Evolutionary conservation across 164 flowering plant genomes (phyloP).

Genomic region (Vitis rotundifolia): DNA sequence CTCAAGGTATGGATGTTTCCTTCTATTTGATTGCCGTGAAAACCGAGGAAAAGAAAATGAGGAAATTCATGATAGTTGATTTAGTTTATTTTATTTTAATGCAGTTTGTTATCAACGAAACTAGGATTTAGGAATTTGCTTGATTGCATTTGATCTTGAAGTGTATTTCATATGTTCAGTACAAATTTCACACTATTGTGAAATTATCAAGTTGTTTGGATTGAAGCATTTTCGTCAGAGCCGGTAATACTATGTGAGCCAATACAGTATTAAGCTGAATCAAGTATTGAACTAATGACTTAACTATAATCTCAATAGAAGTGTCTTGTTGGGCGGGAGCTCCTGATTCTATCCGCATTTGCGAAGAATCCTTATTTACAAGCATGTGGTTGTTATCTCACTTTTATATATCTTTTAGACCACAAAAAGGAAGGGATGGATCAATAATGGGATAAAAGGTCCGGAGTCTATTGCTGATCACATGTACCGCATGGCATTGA

Average conservation of each 20-base stretch:
- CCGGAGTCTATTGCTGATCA: conserved; percentile 98
- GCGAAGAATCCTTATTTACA: background rate
- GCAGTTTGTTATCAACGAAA: too few species aligned
- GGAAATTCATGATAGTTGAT: too few species aligned
- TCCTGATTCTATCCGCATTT: background rate
- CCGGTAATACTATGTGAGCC: too few species aligned
- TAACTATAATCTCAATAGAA: too few species aligned
- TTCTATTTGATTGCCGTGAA: conserved; percentile 3
- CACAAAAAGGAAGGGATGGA: conserved; percentile 93
- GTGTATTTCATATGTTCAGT: background rate
- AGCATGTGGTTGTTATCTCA: background rate
- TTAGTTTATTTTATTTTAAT: too few species aligned
- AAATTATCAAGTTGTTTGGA: too few species aligned
- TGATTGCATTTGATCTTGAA: background rate
- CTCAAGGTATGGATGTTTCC: conserved; percentile 60
- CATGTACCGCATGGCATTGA: conserved; percentile 95
- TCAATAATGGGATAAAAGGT: conserved; percentile 87
- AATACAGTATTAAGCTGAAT: too few species aligned
- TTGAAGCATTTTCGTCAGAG: background rate
- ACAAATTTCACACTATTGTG: background rate
- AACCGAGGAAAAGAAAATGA: background rate
- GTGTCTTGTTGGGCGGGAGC: too few species aligned
- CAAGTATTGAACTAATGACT: too few species aligned
- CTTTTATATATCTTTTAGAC: conserved; percentile 44
- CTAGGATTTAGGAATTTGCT: background rate